Evolutionary conservation across 495 filamentous ascomycete species (phyloP).

Genomic region (Sordaria brevicollis): DNA sequence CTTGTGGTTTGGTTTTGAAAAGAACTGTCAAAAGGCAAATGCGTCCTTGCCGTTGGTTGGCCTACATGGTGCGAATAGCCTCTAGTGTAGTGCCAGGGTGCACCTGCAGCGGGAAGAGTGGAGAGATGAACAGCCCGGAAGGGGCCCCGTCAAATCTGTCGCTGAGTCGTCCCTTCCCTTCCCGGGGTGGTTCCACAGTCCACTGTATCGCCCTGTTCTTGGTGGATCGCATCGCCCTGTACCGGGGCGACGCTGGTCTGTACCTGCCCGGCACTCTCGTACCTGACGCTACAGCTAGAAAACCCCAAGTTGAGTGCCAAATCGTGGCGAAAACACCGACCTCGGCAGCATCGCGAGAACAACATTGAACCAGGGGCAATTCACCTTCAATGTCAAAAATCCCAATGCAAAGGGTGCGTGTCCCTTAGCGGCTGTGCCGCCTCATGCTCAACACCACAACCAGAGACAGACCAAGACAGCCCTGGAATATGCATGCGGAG

Average conservation of each 20-base stretch:
- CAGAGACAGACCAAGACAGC: slow-evolving; percentile 7
- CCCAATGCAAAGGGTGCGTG: slow-evolving; percentile 3
- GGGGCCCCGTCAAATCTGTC: background rate
- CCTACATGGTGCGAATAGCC: background rate
- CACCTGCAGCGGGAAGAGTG: background rate
- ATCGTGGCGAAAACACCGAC: background rate
- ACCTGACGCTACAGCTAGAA: background rate
- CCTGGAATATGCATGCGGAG: slow-evolving; percentile 21
- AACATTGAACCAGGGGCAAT: background rate
- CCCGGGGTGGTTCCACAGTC: background rate
- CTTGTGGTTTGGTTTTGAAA: background rate
- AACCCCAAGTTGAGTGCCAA: background rate
- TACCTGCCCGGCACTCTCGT: background rate
- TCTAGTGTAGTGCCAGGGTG: background rate
- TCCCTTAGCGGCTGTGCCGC: slow-evolving; percentile 21
- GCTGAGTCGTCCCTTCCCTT: too few species aligned
- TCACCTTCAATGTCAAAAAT: background rate
- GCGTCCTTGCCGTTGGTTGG: background rate
- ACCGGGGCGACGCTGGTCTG: background rate
- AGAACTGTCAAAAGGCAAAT: background rate
- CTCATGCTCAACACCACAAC: slow-evolving; percentile 10
- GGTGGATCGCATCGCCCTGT: background rate
- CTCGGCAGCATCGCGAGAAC: background rate
- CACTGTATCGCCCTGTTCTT: background rate
- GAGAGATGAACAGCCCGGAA: background rate